Evolutionary conservation across 768 basidiomycete genomes (phyloP), one percentile per base, ranked within the genome.

Genomic region (Lepiota subincarnata): DNA sequence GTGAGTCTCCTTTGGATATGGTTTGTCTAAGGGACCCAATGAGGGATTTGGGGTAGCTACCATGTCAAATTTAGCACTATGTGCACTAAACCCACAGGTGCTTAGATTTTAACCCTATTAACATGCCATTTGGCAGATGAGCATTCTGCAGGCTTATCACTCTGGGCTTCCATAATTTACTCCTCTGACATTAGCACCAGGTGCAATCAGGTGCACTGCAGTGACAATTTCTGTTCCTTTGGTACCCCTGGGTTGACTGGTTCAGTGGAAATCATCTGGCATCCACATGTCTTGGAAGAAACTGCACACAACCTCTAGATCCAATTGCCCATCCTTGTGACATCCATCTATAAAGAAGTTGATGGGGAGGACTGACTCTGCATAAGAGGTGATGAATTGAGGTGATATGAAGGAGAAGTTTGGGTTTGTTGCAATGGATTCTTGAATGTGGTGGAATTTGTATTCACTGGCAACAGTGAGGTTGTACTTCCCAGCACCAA

Each of bases 351-450:
- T 53, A 48, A 61, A 63, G 43, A 63, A 59, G 7, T 44, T 36
- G 41, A 46, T 13, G 13, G 61, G 59, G 50, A 62, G 58, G 2
- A 50, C 38, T 14, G 58, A 51, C 22, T 59, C 59, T 31, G 52
- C 57, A 36, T 51, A 62, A 2, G 51, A 57, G 16, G 59, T 56
- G 34, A 57, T 55, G 48, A 51, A 60, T 19, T 55, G 55, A 20
- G 59, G 57, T 12, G 57, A 52, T 16, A 56, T 18, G 34, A 59
- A 58, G 3, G 53, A 44, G 45, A 61, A 63, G 7, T 56, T 36
- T 2, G 60, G 62, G 38, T 63, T 63, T 4, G 56, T 61, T 14
- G 57, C 57, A n/a, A 61, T 63, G 4, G 62, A 63, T 7, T 63
- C 56, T 42, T 59, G 56, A 41, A 63, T 59, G 20, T 56, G 55